A percentile compares a stretch with the other conserved stretches of the same genome.
Conservation (phyloP, 805 yeast genomes). For the Barnettozyma salicaria region DNA sequence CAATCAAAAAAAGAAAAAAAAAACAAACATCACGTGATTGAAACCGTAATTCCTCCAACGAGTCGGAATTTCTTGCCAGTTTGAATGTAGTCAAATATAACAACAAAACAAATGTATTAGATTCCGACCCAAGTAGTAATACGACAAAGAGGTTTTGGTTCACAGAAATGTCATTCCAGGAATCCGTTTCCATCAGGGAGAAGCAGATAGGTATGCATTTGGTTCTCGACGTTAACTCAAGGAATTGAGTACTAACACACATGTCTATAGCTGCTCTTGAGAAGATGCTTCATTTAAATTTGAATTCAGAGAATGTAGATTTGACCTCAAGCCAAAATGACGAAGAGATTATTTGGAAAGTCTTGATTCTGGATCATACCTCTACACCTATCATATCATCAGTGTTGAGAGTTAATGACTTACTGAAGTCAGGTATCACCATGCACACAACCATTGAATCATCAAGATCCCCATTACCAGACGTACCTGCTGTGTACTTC, state of each 20-base stretch:
- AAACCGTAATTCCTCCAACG: no score
- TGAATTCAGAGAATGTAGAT: slow-evolving; percentile 46
- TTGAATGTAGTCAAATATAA: no score
- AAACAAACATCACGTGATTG: no score
- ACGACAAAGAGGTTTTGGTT: neutral
- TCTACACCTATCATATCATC: slow-evolving; percentile 86
- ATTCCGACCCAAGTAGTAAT: neutral
- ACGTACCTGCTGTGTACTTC: slow-evolving; percentile 91
- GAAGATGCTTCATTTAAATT: slow-evolving; percentile 81
- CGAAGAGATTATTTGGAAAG: slow-evolving; percentile 85
- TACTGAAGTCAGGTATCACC: slow-evolving; percentile 86
- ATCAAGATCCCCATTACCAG: slow-evolving; percentile 78
- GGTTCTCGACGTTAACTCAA: no score
- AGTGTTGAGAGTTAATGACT: slow-evolving; percentile 86
- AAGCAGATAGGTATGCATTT: slow-evolving; percentile 33
- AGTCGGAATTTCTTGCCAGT: no score
- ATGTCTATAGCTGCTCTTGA: slow-evolving; percentile 47
- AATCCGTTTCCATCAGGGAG: slow-evolving; percentile 30
- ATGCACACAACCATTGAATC: slow-evolving; percentile 73
- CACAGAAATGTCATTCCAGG: slow-evolving; percentile 13
- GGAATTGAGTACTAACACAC: slow-evolving; percentile 7
- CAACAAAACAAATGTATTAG: no score
- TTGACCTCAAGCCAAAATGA: slow-evolving; percentile 48
- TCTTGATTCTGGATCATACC: slow-evolving; percentile 69
- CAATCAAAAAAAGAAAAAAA: no score